phyloP scores from a whole-genome alignment of 805 yeast species.

The Saturnispora kantuleensis region DNA sequence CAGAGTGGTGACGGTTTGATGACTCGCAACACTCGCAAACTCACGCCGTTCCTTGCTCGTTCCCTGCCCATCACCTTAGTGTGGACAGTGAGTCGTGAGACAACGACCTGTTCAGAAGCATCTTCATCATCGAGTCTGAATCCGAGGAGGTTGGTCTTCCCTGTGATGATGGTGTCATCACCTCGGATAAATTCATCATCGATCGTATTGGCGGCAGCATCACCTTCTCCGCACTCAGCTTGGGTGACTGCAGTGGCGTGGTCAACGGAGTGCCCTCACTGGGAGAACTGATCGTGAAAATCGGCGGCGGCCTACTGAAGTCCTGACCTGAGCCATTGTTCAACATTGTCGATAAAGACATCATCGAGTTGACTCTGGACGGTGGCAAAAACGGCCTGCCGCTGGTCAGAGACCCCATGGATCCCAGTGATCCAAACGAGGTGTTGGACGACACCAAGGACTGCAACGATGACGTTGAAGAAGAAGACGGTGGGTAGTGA shows the following conservation, averaged over 20 bases:
- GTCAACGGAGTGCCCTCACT: conserved; percentile 25
- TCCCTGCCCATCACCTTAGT: neutral
- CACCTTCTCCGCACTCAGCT: conserved; percentile 21
- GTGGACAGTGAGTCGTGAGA: conserved; percentile 19
- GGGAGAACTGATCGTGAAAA: conserved; percentile 28
- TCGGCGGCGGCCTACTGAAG: conserved; percentile 23
- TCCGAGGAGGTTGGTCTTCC: neutral
- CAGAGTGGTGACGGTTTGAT: too few species aligned
- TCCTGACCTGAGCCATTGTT: conserved; percentile 13
- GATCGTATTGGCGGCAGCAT: conserved; percentile 28
- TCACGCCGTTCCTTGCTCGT: too few species aligned
- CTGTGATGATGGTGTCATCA: neutral
- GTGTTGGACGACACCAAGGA: conserved; percentile 22
- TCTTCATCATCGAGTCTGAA: conserved; percentile 13
- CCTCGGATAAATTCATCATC: conserved; percentile 16
- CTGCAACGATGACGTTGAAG: conserved; percentile 24
- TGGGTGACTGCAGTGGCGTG: conserved; percentile 31
- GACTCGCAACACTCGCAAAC: too few species aligned
- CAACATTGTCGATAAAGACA: conserved; percentile 11
- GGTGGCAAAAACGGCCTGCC: conserved; percentile 11
- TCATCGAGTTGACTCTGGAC: conserved; percentile 19
- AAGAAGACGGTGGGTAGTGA: conserved; percentile 15
- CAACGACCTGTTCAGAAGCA: conserved; percentile 19
- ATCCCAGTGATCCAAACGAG: too few species aligned
- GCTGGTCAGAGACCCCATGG: too few species aligned